phyloP scores from a whole-genome alignment of 179 eudicot species.

The Beta corolliflora region DNA sequence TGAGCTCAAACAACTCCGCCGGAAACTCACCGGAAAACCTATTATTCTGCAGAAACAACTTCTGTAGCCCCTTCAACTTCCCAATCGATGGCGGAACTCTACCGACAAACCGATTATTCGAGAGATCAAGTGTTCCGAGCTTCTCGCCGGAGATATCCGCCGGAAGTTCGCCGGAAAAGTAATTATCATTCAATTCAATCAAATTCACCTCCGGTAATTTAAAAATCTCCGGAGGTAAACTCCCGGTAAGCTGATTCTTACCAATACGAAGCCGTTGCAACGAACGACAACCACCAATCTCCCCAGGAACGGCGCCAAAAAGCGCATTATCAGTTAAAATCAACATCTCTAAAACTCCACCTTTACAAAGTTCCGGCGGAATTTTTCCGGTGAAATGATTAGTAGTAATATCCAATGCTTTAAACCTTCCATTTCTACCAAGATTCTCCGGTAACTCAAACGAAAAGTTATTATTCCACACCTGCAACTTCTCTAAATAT shows the following conservation, averaged over 20 bases:
- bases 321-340: no score
- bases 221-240: constrained; percentile 70
- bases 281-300: constrained; percentile 23
- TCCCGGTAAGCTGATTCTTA: constrained; percentile 61
- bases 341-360: no score
- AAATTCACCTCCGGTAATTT: constrained; percentile 44
- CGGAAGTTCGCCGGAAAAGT: constrained; percentile 71
- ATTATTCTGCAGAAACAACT: no score
- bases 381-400: no score
- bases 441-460: constrained; percentile 58
- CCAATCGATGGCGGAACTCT: constrained; percentile 51
- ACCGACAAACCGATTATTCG: constrained; percentile 62
- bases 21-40: no score
- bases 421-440: constrained; percentile 59
- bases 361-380: no score
- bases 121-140: constrained; percentile 43
- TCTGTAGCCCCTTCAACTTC: constrained; percentile 33
- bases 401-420: constrained; percentile 10
- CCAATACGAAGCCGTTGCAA: constrained; percentile 47
- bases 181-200: constrained; percentile 61
- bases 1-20: no score
- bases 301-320: no score
- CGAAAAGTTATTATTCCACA: constrained; percentile 81
- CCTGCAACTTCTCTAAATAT: constrained; percentile 57
- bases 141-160: constrained; percentile 36